Base-by-base conservation (phyloP, 73 alveolate species). In the Stentor roeselii region DNA sequence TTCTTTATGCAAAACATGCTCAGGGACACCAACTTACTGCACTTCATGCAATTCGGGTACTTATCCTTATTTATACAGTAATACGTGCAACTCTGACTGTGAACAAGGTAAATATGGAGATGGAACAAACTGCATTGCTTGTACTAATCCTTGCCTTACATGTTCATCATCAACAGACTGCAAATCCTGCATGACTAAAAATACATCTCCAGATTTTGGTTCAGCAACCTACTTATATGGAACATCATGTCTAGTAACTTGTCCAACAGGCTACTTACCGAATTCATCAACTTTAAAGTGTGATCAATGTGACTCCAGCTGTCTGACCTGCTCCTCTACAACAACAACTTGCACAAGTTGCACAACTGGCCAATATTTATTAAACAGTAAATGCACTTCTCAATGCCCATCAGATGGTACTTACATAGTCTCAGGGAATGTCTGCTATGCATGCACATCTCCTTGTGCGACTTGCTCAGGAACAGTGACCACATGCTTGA, bases 261-360 rank as follows among this genome's bases (percentile, higher is more conserved):
- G 80, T 32, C 80, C 80, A 0, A 32, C n/a, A 27, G 80, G 80
- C 15, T 67, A 67, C 37, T 21, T 67, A 0, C 41, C 41, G 14
- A 32, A 21, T 2, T 15, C 41, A 30, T 21, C 41, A 21, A 50
- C 67, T 50, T 50, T 50, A 50, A 1, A 1, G 1, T 67, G 80
- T 2, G 42, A 0, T 67, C 50, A 36, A 27, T 67, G 80, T 2
- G 30, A 50, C 6, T 27, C 42, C 34, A 27, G 50, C 11, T 67
- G 80, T 67, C 42, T 40, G 11, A 67, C 80, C 0, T 67, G 80
- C 41, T 67, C 80, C 21, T 15, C 41, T 27, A 67, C 80, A 21
- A 67, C 80, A 67, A 67, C 80, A 67, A 67, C 50, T 67, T 67
- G 80, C 34, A 67, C 80, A 67, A 67, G 80, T 2, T 67, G 80